Conservation (phyloP, 805 yeast species). For the Isabelozyma pseudorhagii region DNA sequence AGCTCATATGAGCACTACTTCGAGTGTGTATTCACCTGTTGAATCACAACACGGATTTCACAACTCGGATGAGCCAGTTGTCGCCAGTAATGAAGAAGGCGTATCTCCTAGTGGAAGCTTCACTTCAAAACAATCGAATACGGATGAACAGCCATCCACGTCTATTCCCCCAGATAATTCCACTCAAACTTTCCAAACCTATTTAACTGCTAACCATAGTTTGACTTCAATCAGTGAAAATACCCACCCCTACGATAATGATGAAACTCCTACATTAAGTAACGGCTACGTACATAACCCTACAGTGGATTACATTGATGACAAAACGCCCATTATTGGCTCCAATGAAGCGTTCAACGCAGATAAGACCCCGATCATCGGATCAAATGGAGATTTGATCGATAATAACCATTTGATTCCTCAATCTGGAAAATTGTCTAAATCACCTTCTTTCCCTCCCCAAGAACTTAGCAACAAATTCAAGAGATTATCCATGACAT, state of each 20-base stretch:
- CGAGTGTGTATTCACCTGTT: slow-evolving; percentile 33
- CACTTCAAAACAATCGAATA: neutral
- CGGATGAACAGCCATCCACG: neutral
- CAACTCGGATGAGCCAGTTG: slow-evolving; percentile 8
- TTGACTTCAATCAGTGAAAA: slow-evolving; percentile 17
- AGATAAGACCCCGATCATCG: slow-evolving; percentile 28
- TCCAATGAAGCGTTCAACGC: slow-evolving; percentile 6
- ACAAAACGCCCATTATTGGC: slow-evolving; percentile 26
- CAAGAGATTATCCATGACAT: slow-evolving; percentile 33
- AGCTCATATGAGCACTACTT: slow-evolving; percentile 28
- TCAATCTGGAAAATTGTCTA: neutral
- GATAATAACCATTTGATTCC: neutral
- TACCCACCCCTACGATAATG: slow-evolving; percentile 10
- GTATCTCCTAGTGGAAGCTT: slow-evolving; percentile 3
- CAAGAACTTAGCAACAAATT: slow-evolving; percentile 33
- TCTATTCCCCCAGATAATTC: slow-evolving; percentile 9
- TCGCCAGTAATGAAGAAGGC: slow-evolving; percentile 11
- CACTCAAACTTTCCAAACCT: slow-evolving; percentile 23
- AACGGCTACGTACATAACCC: slow-evolving; percentile 4
- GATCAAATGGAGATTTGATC: slow-evolving; percentile 1
- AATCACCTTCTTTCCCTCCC: slow-evolving; percentile 21
- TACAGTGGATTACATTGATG: slow-evolving; percentile 16
- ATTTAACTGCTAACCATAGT: slow-evolving; percentile 22
- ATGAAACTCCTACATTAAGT: slow-evolving; percentile 29
- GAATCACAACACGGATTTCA: slow-evolving; percentile 15